Conservation (phyloP, 208 protist species). For the Sergeia podlipaevii region DNA sequence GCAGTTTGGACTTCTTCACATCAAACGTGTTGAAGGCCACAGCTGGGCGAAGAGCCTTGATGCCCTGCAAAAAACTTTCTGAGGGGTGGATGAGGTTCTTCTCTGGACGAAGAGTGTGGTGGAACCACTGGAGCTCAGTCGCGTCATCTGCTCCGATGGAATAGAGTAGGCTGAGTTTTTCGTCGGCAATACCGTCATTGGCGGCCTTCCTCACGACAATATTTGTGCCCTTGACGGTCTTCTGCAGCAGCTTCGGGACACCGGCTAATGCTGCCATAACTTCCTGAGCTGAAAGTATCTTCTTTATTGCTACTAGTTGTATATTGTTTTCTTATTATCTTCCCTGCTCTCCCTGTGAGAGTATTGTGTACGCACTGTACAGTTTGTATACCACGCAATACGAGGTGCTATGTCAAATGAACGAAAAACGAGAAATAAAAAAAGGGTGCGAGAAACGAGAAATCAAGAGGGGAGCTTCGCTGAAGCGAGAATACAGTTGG, state of each 20-base stretch:
- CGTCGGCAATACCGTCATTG: constrained; percentile 35
- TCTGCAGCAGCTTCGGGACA: constrained; percentile 23
- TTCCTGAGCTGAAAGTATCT: too few species aligned
- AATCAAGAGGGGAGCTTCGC: too few species aligned
- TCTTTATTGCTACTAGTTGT: too few species aligned
- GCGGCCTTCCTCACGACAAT: constrained; percentile 56
- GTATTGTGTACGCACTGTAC: too few species aligned
- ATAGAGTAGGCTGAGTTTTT: constrained; percentile 37
- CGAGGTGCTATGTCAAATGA: too few species aligned
- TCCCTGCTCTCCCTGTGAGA: too few species aligned
- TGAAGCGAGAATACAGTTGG: too few species aligned
- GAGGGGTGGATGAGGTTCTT: constrained; percentile 70
- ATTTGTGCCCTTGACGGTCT: constrained; percentile 73
- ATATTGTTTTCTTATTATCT: too few species aligned
- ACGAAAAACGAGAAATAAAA: too few species aligned
- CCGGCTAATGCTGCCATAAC: background rate
- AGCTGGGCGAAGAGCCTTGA: constrained; percentile 70
- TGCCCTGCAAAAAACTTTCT: constrained; percentile 64
- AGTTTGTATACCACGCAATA: too few species aligned
- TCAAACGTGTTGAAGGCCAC: constrained; percentile 80
- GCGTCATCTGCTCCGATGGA: constrained; percentile 58
- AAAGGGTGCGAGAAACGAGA: too few species aligned
- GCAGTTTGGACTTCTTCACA: constrained; percentile 59
- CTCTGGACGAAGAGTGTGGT: constrained; percentile 58
- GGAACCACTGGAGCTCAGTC: constrained; percentile 67